phyloP scores from a whole-genome alignment of 805 yeast species.

The Saturnispora besseyi region DNA sequence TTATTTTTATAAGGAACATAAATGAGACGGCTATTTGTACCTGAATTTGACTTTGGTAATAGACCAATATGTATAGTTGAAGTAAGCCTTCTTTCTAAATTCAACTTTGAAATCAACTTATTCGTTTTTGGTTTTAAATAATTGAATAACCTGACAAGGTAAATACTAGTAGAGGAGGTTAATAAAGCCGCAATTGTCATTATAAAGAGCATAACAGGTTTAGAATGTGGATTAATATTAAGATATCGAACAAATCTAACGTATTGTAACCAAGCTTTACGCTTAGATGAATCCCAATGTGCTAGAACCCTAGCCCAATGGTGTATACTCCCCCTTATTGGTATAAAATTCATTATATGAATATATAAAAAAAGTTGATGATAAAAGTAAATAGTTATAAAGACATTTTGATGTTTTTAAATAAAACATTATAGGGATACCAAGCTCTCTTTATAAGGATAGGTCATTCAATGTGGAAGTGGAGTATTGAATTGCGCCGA shows the following conservation, averaged over 20 bases:
- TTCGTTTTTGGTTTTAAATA: constrained; percentile 10
- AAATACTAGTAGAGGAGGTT: constrained; percentile 17
- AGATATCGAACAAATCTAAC: constrained; percentile 14
- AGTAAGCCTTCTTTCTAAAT: neutral
- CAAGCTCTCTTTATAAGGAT: neutral
- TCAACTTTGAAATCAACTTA: neutral
- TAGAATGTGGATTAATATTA: constrained; percentile 24
- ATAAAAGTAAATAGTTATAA: too few species aligned
- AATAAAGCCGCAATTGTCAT: constrained; percentile 22
- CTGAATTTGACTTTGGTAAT: neutral
- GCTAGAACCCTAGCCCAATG: constrained; percentile 2
- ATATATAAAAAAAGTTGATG: neutral
- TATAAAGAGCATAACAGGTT: constrained; percentile 27
- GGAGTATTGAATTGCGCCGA: neutral
- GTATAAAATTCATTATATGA: neutral
- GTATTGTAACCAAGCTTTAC: constrained; percentile 13
- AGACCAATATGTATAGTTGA: neutral
- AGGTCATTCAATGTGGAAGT: constrained; percentile 2
- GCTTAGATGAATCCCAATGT: constrained; percentile 8
- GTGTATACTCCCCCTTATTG: neutral
- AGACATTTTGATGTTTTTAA: too few species aligned
- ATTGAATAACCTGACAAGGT: constrained; percentile 19
- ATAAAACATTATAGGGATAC: neutral
- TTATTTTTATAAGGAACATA: constrained; percentile 39
- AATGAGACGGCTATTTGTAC: constrained; percentile 30